phyloP scores from a whole-genome alignment of 805 yeast species.

The Kuraishia hungarica region DNA sequence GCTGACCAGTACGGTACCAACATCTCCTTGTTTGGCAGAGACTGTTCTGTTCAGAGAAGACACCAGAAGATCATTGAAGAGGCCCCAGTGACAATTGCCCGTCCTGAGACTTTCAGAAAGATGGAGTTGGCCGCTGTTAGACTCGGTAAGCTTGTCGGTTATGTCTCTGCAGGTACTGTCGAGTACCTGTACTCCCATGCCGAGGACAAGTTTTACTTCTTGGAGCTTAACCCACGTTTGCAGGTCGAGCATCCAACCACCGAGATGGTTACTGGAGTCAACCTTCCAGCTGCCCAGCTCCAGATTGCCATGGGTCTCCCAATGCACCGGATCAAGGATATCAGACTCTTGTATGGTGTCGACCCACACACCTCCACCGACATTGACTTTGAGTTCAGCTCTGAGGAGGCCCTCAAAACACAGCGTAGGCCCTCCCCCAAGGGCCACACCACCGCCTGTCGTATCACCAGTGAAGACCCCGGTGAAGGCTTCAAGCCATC shows the following conservation, averaged over 20 bases:
- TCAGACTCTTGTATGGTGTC: slow-evolving; percentile 87
- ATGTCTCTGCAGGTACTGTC: slow-evolving; percentile 98
- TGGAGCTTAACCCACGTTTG: slow-evolving; percentile 95
- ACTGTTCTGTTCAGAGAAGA: slow-evolving; percentile 99
- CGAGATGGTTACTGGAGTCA: slow-evolving; percentile 98
- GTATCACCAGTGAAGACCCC: slow-evolving; percentile 98
- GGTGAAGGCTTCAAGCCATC: slow-evolving; percentile 99
- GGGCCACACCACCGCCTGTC: slow-evolving; percentile 98
- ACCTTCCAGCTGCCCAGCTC: slow-evolving; percentile 95
- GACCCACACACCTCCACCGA: slow-evolving; percentile 90
- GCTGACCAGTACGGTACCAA: slow-evolving; percentile 99
- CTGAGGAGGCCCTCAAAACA: slow-evolving; percentile 58
- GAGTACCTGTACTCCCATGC: slow-evolving; percentile 92
- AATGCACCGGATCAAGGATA: slow-evolving; percentile 88
- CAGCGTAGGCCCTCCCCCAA: slow-evolving; percentile 94
- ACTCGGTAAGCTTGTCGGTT: slow-evolving; percentile 93
- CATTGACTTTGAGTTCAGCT: slow-evolving; percentile 83
- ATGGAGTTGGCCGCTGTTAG: slow-evolving; percentile 99
- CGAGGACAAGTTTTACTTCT: slow-evolving; percentile 90
- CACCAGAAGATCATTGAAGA: slow-evolving; percentile 98
- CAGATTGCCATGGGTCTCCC: slow-evolving; percentile 99
- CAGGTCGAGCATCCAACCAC: slow-evolving; percentile 99
- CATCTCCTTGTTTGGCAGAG: slow-evolving; percentile 96
- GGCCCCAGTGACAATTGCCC: slow-evolving; percentile 97
- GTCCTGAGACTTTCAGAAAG: slow-evolving; percentile 68